Evolutionary conservation across 2,329 filamentous ascomycete genomes (phyloP).

Genomic region (Fusarium succisae): DNA sequence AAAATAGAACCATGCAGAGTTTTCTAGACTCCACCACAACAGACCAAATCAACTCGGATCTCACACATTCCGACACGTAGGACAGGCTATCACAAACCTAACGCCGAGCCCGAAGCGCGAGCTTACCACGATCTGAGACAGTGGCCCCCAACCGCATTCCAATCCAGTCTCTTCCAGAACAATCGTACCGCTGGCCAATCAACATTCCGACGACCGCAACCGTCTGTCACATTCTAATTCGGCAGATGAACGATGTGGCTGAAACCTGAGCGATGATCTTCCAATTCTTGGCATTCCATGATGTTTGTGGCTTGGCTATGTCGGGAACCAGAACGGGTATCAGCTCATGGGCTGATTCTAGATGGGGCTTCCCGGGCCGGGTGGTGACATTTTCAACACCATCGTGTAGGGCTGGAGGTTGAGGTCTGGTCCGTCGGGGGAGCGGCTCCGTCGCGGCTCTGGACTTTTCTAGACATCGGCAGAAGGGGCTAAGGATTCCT

Average conservation of each 20-base stretch:
- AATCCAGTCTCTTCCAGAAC: not conserved
- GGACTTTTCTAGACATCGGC: not conserved
- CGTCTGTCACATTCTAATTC: not conserved
- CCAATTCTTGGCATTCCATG: not conserved
- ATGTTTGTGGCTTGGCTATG: not conserved
- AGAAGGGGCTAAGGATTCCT: accelerated
- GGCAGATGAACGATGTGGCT: not conserved
- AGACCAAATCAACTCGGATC: not conserved
- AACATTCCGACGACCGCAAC: not conserved
- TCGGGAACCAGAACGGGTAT: not conserved
- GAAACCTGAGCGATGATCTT: not conserved
- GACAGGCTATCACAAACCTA: not conserved
- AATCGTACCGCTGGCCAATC: not conserved
- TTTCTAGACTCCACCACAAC: not conserved
- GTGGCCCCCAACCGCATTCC: not conserved
- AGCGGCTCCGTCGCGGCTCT: accelerated
- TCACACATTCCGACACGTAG: not conserved
- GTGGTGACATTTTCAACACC: not conserved
- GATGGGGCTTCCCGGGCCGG: not conserved
- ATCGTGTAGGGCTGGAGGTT: too few relatives aligned
- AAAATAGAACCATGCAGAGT: not conserved
- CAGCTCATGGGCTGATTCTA: not conserved
- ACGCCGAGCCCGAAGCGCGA: not conserved
- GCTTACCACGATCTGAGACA: not conserved
- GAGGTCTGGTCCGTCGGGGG: not conserved